Conservation (phyloP, 1,284 basidiomycete genomes). For the Ceratobasidium theobromae region DNA sequence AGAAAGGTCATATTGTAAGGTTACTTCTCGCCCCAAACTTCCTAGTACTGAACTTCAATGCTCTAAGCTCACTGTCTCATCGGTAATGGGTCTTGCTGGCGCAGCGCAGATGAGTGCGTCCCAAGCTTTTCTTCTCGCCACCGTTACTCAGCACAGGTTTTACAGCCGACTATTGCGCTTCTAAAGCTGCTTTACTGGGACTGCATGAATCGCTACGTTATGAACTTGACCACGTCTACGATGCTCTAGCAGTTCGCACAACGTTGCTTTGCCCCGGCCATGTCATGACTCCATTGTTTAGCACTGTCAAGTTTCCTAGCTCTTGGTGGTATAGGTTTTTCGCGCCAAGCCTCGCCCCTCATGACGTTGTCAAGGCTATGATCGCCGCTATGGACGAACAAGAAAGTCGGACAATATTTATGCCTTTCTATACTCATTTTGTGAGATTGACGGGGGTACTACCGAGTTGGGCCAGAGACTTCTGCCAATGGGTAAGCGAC, state of each 20-base stretch:
- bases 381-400: conserved; percentile 76
- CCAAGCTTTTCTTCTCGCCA: conserved; percentile 1
- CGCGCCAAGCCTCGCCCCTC: conserved; percentile 69
- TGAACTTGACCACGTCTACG: conserved; percentile 80
- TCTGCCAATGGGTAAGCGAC: conserved; percentile 64
- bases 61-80: conserved; percentile 75
- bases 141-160: conserved; percentile 32
- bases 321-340: conserved; percentile 63
- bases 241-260: conserved; percentile 71
- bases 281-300: conserved; percentile 73
- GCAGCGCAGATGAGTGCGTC: conserved; percentile 77
- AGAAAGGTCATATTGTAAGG: conserved; percentile 81
- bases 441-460: conserved; percentile 55
- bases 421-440: conserved; percentile 73
- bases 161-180: conserved; percentile 82
- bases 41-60: conserved; percentile 11
- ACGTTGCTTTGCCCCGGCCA: conserved; percentile 79
- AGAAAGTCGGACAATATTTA: conserved; percentile 65
- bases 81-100: conserved; percentile 74
- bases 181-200: conserved; percentile 78
- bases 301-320: conserved; percentile 51
- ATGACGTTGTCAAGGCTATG: conserved; percentile 76
- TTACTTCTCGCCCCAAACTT: neutral
- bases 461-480: conserved; percentile 71
- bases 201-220: conserved; percentile 79